phyloP scores from a whole-genome alignment of 179 eudicot genomes.

The Beta corolliflora region DNA sequence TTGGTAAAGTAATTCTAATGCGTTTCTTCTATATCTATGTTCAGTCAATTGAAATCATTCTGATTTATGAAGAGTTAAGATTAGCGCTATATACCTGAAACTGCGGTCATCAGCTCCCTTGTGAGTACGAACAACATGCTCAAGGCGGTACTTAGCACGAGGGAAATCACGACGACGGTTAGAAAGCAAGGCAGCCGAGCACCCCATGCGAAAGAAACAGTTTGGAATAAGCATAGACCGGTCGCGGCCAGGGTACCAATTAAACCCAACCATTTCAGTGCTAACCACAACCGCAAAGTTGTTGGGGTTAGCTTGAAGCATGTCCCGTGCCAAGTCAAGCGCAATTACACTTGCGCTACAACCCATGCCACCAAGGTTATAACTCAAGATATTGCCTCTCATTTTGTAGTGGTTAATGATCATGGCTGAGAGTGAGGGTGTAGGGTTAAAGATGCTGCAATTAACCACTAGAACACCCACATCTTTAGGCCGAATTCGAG shows the following conservation, averaged over 20 bases:
- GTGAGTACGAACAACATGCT: slow-evolving; percentile 91
- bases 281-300: slow-evolving; percentile 92
- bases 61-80: no score
- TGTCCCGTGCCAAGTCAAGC: slow-evolving; percentile 81
- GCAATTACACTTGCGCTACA: slow-evolving; percentile 89
- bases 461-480: slow-evolving; percentile 87
- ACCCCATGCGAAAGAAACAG: slow-evolving; percentile 94
- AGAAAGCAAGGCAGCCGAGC: slow-evolving; percentile 81
- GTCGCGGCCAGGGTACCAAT: slow-evolving; percentile 83
- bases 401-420: slow-evolving; percentile 91
- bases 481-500: slow-evolving; percentile 71
- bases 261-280: slow-evolving; percentile 89
- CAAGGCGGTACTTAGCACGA: slow-evolving; percentile 90
- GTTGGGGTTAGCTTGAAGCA: slow-evolving; percentile 90
- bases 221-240: slow-evolving; percentile 89
- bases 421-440: slow-evolving; percentile 96
- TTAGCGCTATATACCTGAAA: slow-evolving; percentile 54
- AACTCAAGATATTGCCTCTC: slow-evolving; percentile 90
- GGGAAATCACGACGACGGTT: slow-evolving; percentile 80
- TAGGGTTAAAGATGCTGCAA: slow-evolving; percentile 97
- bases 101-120: slow-evolving; percentile 90
- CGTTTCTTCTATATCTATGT: no score
- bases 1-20: no score
- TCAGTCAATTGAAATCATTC: no score
- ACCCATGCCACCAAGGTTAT: slow-evolving; percentile 96